Base-by-base conservation (phyloP, 371 early-diverging fungal genomes). In the Syncephalastrum contaminatum region DNA sequence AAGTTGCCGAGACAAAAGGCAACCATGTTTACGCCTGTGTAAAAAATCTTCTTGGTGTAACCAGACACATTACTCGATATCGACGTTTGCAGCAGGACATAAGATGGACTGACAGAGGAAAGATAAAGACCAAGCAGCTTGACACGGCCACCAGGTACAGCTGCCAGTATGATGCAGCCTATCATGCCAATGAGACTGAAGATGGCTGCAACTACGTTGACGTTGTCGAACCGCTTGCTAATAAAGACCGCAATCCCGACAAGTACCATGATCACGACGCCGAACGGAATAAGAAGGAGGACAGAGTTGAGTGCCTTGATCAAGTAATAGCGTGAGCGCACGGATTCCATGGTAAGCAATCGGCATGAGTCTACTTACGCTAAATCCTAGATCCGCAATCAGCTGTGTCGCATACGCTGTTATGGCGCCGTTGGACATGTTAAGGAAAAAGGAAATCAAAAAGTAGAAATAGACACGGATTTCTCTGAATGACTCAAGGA, bases 361-460 rank as follows among this genome's bases (percentile, higher is more conserved):
- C 36, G 10, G 12, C 1, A 30, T 30, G 8, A 43, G 51, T 40
- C 20, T 8, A 49, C 53, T 60, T 62, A 69, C 69, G 43, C 54
- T 43, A 48, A 66, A 73, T 5, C 73, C 73, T 60, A 73, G 64
- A 18, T 53, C 61, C 10, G 21, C 42, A 12, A 65, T 67, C 40
- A 73, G 69, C 30, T 64, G 64, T 12, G 65, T 60, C 40, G 58
- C 65, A 51, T 66, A 73, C 6, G 54, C 62, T 14, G 73, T 63
- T 56, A 73, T 53, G 24, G 67, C 73, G 52, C 73, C 70, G 41
- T 73, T 70, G 27, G 63, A 66, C 48, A 73, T 56, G 25, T 69
- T 70, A 19, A 67, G 54, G 0, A 73, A 53, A 5, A 73, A 50
- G 30, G 67, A 66, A 14, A 53, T 48, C 21, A 70, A 52, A 25